Evolutionary conservation across 768 basidiomycete genomes (phyloP).

Genomic region (Nevesoporus exiguus): DNA sequence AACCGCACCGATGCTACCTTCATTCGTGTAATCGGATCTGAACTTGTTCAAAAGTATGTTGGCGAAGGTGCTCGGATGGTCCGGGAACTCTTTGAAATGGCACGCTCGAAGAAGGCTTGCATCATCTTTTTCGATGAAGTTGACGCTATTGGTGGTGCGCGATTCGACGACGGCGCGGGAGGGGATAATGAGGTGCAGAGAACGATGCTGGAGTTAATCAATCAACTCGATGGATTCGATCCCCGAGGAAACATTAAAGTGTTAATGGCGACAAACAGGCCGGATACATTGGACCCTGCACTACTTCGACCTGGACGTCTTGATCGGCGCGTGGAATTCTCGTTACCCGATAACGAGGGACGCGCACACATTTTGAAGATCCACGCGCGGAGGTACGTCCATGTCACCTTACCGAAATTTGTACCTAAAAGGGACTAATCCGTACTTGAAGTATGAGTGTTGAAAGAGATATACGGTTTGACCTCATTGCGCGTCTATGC

Average conservation of each 20-base stretch:
- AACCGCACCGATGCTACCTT: slow-evolving; percentile 99
- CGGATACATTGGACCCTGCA: slow-evolving; percentile 97
- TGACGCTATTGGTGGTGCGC: slow-evolving; percentile 96
- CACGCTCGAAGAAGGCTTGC: slow-evolving; percentile 96
- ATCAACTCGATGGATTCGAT: slow-evolving; percentile 98
- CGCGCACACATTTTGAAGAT: slow-evolving; percentile 96
- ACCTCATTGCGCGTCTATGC: slow-evolving; percentile 93
- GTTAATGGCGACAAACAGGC: slow-evolving; percentile 99
- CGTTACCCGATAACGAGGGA: slow-evolving; percentile 91
- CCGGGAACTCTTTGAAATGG: slow-evolving; percentile 98
- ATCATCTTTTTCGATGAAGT: slow-evolving; percentile 99
- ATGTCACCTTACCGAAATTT: neutral
- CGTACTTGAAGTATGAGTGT: slow-evolving; percentile 78
- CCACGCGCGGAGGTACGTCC: slow-evolving; percentile 81
- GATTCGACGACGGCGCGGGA: slow-evolving; percentile 97
- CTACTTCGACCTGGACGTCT: slow-evolving; percentile 92
- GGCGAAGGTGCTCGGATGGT: slow-evolving; percentile 99
- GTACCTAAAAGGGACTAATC: neutral
- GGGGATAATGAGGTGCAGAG: slow-evolving; percentile 99
- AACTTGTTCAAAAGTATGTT: slow-evolving; percentile 99
- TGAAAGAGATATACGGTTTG: slow-evolving; percentile 95
- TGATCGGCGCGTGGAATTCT: slow-evolving; percentile 96
- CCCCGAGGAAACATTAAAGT: slow-evolving; percentile 99
- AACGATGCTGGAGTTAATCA: slow-evolving; percentile 99
- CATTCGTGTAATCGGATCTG: slow-evolving; percentile 98